These are phyloP conservation scores for Melanogaster broomeanus DNA, from an alignment of 768 basidiomycete genomes.

Conservation along the genomic window DNA sequence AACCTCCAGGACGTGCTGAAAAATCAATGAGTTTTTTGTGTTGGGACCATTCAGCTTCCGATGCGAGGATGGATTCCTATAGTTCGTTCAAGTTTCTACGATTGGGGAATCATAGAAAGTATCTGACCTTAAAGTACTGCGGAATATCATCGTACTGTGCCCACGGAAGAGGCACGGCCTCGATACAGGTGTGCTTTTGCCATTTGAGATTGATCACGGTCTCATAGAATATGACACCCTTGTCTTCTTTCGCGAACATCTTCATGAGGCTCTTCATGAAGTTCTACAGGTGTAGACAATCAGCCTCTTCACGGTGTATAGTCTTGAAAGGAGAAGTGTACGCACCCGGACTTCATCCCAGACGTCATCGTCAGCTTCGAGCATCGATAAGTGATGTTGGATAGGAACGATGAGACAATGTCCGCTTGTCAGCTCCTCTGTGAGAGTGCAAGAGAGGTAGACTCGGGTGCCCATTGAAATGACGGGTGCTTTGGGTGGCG, in stretches of 20 bases:
- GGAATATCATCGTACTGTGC: constrained; percentile 84
- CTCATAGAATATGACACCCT: constrained; percentile 95
- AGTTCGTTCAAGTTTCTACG: constrained; percentile 7
- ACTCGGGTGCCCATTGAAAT: constrained; percentile 88
- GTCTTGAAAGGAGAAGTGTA: constrained; percentile 3
- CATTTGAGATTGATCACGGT: constrained; percentile 84
- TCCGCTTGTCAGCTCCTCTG: constrained; percentile 86
- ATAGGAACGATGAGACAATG: constrained; percentile 97
- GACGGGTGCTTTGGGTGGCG: constrained; percentile 82
- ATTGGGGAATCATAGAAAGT: neutral
- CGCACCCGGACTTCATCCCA: constrained; percentile 96
- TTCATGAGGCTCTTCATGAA: constrained; percentile 93
- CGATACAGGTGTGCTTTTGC: constrained; percentile 92
- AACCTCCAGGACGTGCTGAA: constrained; percentile 85
- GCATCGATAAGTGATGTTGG: constrained; percentile 86
- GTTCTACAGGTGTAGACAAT: constrained; percentile 41
- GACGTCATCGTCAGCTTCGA: constrained; percentile 95
- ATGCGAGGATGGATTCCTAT: constrained; percentile 90
- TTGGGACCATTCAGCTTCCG: constrained; percentile 97
- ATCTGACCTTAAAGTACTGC: constrained; percentile 84
- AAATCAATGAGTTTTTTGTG: constrained; percentile 98
- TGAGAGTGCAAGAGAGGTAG: constrained; percentile 87
- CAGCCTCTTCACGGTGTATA: neutral
- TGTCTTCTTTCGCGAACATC: constrained; percentile 91
- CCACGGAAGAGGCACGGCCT: constrained; percentile 92